Evolutionary conservation across 2,329 filamentous ascomycete species (phyloP).

Genomic region (Aspergillus phoenicis): DNA sequence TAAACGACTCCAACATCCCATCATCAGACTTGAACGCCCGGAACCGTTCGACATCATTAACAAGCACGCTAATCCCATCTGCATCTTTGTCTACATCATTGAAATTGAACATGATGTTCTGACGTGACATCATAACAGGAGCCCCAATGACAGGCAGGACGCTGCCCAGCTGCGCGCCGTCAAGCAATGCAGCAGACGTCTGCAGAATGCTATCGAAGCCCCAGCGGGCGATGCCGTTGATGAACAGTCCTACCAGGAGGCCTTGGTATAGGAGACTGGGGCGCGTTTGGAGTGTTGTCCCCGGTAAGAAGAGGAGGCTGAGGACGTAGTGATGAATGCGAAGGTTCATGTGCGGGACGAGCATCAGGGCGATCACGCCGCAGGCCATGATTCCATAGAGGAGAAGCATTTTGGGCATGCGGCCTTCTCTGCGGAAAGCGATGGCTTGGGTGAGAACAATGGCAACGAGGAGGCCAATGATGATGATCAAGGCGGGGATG

Average conservation of each 20-base stretch:
- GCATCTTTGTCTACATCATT: conserved; percentile 32
- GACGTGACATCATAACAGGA: conserved; percentile 22
- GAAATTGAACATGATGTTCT: conserved; percentile 42
- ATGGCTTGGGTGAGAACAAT: conserved; percentile 60
- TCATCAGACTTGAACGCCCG: conserved; percentile 53
- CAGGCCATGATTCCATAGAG: conserved; percentile 50
- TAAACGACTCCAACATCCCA: conserved; percentile 29
- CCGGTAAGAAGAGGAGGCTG: conserved; percentile 59
- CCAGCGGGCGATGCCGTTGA: conserved; percentile 67
- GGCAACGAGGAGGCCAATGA: conserved; percentile 53
- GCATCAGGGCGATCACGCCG: conserved; percentile 51
- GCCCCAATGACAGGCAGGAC: conserved; percentile 33
- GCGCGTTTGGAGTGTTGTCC: conserved; percentile 61
- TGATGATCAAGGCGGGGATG: conserved; percentile 57
- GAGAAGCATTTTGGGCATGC: conserved; percentile 50
- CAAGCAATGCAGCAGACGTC: conserved; percentile 54
- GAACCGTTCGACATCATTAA: conserved; percentile 65
- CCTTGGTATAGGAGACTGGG: conserved; percentile 63
- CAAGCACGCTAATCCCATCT: conserved; percentile 61
- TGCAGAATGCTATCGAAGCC: conserved; percentile 63
- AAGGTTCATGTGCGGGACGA: conserved; percentile 59
- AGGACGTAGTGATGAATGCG: conserved; percentile 68
- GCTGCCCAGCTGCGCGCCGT: conserved; percentile 39
- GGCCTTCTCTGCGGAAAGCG: conserved; percentile 59
- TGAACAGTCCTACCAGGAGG: conserved; percentile 62